Percentiles rank a stretch among this genome's conserved stretches.
Conservation (phyloP, 345 rosid species). For the Populus simonii region DNA sequence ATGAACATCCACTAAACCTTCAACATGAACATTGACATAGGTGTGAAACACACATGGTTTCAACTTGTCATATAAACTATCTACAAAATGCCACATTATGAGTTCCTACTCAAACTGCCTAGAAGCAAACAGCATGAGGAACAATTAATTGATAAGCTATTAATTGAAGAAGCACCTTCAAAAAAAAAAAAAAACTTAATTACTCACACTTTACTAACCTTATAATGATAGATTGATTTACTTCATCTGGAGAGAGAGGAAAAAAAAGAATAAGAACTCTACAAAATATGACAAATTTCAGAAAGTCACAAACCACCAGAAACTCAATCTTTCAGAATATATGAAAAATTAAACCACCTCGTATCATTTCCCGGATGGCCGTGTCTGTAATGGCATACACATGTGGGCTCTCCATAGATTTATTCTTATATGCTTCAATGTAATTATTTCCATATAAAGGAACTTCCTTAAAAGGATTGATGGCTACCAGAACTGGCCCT, state of each 20-base stretch:
- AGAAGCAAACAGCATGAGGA: background rate
- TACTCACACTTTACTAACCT: constrained; percentile 54
- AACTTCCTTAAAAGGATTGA: constrained; percentile 94
- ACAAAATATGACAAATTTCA: background rate
- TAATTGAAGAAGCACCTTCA: background rate
- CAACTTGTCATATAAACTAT: background rate
- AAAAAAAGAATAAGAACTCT: constrained; percentile 26
- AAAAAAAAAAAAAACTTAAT: background rate
- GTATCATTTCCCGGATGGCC: constrained; percentile 94
- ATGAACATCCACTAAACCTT: background rate
- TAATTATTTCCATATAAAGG: constrained; percentile 76
- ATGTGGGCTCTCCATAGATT: constrained; percentile 73
- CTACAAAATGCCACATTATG: background rate
- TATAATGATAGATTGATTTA: constrained; percentile 96
- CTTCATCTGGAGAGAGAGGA: constrained; percentile 73
- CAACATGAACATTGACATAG: background rate
- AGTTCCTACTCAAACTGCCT: background rate
- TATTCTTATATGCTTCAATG: constrained; percentile 80
- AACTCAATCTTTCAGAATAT: constrained; percentile 3
- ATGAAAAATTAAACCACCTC: constrained; percentile 52
- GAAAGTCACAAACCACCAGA: background rate
- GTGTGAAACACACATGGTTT: background rate
- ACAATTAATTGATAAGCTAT: background rate
- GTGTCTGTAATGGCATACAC: constrained; percentile 97
- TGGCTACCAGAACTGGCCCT: constrained; percentile 92